Percentiles rank a stretch among this genome's conserved stretches.
These are phyloP conservation scores for Candida khao-thaluensis DNA, from an alignment of 805 yeast genomes.

Conservation along the genomic window DNA sequence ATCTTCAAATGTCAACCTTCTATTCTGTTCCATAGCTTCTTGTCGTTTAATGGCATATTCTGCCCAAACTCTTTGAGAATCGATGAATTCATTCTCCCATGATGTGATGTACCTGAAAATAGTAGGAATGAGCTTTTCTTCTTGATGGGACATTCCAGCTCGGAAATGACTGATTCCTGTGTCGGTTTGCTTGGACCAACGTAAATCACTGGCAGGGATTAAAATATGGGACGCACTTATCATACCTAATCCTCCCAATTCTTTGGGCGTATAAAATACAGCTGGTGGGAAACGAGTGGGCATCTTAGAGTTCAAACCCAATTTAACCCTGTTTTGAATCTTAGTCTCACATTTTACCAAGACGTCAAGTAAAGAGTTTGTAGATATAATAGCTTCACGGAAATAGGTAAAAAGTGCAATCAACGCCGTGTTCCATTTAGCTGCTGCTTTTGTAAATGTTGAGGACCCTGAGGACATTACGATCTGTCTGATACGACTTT, in stretches of 20 bases:
- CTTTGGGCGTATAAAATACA: slow-evolving; percentile 96
- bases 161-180: slow-evolving; percentile 93
- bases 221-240: slow-evolving; percentile 93
- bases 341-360: slow-evolving; percentile 90
- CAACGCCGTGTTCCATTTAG: slow-evolving; percentile 93
- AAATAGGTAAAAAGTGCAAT: slow-evolving; percentile 84
- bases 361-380: slow-evolving; percentile 72
- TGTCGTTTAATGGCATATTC: slow-evolving; percentile 89
- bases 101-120: slow-evolving; percentile 88
- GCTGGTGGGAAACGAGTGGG: slow-evolving; percentile 99
- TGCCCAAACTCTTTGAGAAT: slow-evolving; percentile 96
- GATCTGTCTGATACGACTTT: slow-evolving; percentile 81
- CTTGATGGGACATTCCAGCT: slow-evolving; percentile 85
- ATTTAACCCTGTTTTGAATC: slow-evolving; percentile 89
- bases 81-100: slow-evolving; percentile 95
- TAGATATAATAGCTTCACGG: slow-evolving; percentile 88
- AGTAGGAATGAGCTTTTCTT: slow-evolving; percentile 84
- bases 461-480: slow-evolving; percentile 95
- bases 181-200: slow-evolving; percentile 91
- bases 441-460: slow-evolving; percentile 89
- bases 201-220: slow-evolving; percentile 88
- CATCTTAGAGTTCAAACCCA: slow-evolving; percentile 97
- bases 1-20: slow-evolving; percentile 88
- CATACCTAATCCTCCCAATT: slow-evolving; percentile 97
- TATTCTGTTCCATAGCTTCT: slow-evolving; percentile 81